Percentiles rank a stretch among this genome's conserved stretches.
Conservation (phyloP, 495 filamentous ascomycete genomes). For the Haplographium delicatum region DNA sequence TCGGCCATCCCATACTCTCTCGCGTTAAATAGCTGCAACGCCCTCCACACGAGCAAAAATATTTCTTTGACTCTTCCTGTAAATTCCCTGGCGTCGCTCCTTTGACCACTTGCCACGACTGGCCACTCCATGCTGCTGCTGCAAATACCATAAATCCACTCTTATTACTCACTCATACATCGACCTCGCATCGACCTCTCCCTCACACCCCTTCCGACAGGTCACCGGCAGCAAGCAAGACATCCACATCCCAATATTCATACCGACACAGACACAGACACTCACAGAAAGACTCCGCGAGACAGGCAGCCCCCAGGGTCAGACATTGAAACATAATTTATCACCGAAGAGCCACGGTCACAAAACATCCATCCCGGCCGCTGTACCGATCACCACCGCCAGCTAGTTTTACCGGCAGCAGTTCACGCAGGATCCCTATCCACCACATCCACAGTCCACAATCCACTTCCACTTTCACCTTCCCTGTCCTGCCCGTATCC, state of each 20-base stretch:
- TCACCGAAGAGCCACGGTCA: background rate
- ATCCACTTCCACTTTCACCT: conserved; percentile 17
- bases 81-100: conserved; percentile 6
- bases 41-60: conserved; percentile 12
- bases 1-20: conserved; percentile 14
- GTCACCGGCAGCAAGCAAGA: background rate
- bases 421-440: too few relatives aligned
- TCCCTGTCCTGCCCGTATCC: conserved; percentile 3
- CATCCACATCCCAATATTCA: background rate
- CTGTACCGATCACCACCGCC: background rate
- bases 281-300: background rate
- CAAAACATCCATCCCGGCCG: background rate
- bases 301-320: background rate
- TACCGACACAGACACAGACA: background rate
- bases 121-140: conserved; percentile 4
- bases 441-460: background rate
- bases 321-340: background rate
- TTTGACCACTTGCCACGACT: conserved; percentile 6
- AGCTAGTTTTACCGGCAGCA: too few relatives aligned
- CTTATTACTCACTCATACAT: conserved; percentile 10
- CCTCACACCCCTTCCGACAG: background rate
- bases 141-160: too few relatives aligned
- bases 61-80: conserved; percentile 7
- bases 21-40: conserved; percentile 17
- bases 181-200: background rate